Conservation (phyloP, 345 rosid species). For the Jatropha curcas region DNA sequence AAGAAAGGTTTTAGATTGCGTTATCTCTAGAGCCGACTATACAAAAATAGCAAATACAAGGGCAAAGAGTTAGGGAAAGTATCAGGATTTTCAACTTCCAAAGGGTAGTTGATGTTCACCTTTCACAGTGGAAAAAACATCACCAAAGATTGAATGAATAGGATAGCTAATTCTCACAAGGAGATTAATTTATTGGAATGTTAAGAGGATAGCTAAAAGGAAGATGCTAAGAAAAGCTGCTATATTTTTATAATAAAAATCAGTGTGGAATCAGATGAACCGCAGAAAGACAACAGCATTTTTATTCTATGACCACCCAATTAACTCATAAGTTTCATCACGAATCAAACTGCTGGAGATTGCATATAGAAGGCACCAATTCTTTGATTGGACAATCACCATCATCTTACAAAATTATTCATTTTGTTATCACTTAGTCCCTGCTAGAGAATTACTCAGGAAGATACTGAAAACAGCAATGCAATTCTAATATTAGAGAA, state of each 20-base stretch:
- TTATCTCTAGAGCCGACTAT: not conserved
- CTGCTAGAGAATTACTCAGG: not conserved
- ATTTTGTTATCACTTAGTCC: not conserved
- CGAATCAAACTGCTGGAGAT: too few relatives aligned
- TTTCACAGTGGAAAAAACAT: not conserved
- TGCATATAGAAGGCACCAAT: not conserved
- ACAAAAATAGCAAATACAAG: not conserved
- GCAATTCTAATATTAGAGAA: not conserved
- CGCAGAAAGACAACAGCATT: too few relatives aligned
- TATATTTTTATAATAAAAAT: too few relatives aligned
- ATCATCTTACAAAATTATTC: not conserved
- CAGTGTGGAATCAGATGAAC: too few relatives aligned
- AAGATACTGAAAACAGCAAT: not conserved
- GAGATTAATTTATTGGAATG: slow-evolving; percentile 1
- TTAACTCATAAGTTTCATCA: too few relatives aligned
- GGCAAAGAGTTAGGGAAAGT: too few relatives aligned
- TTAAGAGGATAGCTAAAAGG: not conserved
- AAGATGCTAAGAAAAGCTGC: too few relatives aligned
- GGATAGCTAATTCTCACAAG: not conserved
- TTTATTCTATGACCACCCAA: not conserved
- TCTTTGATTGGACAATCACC: not conserved
- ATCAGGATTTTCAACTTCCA: too few relatives aligned
- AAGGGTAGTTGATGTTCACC: too few relatives aligned
- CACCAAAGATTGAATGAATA: not conserved
- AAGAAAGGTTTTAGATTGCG: not conserved